A percentile compares a stretch with the other conserved stretches of the same genome.
Conservation (phyloP, 768 basidiomycete genomes). For the Rhizopogon rudus region DNA sequence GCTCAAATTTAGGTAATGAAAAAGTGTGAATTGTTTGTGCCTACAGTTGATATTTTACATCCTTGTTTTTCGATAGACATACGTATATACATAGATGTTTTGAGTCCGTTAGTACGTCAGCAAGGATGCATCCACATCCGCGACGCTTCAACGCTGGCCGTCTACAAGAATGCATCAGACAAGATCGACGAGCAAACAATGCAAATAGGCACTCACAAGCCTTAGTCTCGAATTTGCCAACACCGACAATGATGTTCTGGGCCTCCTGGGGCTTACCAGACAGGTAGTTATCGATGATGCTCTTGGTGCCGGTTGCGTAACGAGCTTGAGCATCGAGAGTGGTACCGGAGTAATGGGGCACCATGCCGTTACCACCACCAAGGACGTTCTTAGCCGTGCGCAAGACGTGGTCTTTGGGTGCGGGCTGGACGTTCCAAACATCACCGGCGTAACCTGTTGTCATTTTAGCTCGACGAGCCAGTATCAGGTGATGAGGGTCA, state of each 20-base stretch:
- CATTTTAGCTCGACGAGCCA: neutral
- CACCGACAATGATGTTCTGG: conserved; percentile 75
- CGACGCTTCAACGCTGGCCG: conserved; percentile 4
- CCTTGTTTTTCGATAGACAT: neutral
- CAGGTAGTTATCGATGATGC: conserved; percentile 71
- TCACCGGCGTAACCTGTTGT: conserved; percentile 39
- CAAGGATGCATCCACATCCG: neutral
- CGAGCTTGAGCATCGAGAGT: conserved; percentile 87
- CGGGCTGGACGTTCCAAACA: conserved; percentile 87
- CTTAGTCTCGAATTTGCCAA: conserved; percentile 49
- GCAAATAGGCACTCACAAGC: conserved; percentile 31
- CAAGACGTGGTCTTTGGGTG: conserved; percentile 84
- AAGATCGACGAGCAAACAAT: neutral
- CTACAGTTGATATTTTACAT: neutral
- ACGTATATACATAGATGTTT: neutral
- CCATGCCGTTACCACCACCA: conserved; percentile 87
- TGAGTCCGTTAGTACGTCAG: neutral
- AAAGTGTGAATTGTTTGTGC: neutral
- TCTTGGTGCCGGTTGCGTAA: conserved; percentile 70
- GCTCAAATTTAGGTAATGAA: neutral
- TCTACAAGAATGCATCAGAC: conserved; percentile 2
- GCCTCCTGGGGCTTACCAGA: conserved; percentile 61
- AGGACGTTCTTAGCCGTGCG: conserved; percentile 76
- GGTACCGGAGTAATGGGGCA: conserved; percentile 83
- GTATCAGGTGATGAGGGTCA: neutral